These are phyloP conservation scores for Linum lewisii DNA, from an alignment of 345 rosid genomes.

Conservation along the genomic window DNA sequence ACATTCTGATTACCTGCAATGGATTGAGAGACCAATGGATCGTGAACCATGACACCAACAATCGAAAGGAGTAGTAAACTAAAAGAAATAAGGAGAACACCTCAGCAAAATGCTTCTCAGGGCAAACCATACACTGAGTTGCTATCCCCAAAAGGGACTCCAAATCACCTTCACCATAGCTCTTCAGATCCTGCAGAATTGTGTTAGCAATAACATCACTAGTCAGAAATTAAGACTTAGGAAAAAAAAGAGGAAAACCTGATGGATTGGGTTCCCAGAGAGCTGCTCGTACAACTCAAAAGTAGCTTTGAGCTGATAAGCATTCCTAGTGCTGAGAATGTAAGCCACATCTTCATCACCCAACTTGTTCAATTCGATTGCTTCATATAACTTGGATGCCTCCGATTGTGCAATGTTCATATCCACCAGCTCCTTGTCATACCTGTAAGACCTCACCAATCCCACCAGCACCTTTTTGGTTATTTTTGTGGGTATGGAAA, in stretches of 20 bases:
- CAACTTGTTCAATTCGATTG: slow-evolving; percentile 44
- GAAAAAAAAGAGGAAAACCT: slow-evolving; percentile 35
- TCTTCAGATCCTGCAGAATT: slow-evolving; percentile 44
- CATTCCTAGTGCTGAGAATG: slow-evolving; percentile 58
- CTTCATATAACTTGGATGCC: slow-evolving; percentile 50
- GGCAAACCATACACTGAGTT: slow-evolving; percentile 48
- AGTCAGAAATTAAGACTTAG: too few relatives aligned
- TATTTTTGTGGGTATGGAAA: neutral
- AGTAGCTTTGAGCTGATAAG: slow-evolving; percentile 62
- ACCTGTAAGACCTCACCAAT: slow-evolving; percentile 66
- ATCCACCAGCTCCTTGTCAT: slow-evolving; percentile 51
- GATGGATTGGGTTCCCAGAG: slow-evolving; percentile 38
- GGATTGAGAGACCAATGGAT: too few relatives aligned
- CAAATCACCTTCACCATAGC: slow-evolving; percentile 45
- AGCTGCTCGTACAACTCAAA: slow-evolving; percentile 46
- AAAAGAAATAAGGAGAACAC: slow-evolving; percentile 15
- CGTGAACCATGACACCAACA: too few relatives aligned
- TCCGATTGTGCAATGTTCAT: slow-evolving; percentile 46
- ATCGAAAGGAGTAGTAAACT: too few relatives aligned
- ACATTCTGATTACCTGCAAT: slow-evolving; percentile 45
- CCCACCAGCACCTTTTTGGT: slow-evolving; percentile 46
- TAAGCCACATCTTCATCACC: slow-evolving; percentile 50
- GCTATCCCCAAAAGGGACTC: slow-evolving; percentile 38
- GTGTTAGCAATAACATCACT: neutral
- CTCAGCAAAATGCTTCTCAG: slow-evolving; percentile 86